phyloP scores from a whole-genome alignment of 2,329 filamentous ascomycete species.

The Cryphonectria naterciae region DNA sequence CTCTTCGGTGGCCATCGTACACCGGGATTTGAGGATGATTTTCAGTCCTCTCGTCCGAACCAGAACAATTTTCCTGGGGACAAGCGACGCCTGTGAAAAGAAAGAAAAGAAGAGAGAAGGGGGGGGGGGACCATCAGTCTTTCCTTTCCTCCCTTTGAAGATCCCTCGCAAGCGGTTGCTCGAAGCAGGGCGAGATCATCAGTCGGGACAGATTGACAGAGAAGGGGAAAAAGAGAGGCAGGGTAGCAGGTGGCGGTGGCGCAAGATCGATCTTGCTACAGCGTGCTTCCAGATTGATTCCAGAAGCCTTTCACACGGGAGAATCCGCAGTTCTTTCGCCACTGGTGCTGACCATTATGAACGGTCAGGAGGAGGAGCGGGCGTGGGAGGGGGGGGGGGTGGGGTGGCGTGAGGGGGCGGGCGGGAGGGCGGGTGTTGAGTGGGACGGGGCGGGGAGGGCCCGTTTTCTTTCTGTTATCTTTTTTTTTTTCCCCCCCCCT shows the following conservation, averaged over 20 bases:
- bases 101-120: no score
- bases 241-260: neutral
- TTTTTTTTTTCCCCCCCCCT: neutral
- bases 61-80: neutral
- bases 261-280: neutral
- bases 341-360: constrained; percentile 21
- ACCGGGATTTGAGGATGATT: neutral
- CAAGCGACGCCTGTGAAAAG: neutral
- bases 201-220: neutral
- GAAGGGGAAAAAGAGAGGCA: neutral
- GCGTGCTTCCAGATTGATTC: constrained; percentile 23
- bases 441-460: no score
- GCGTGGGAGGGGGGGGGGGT: no score
- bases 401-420: no score
- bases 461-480: no score
- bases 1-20: neutral
- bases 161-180: neutral
- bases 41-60: neutral
- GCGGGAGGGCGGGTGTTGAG: no score
- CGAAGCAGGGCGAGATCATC: neutral
- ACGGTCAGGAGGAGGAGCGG: neutral
- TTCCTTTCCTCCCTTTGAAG: neutral
- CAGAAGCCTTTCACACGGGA: constrained; percentile 21
- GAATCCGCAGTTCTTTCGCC: constrained; percentile 25
- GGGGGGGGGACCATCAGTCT: no score